Evolutionary conservation across 2,329 filamentous ascomycete species (phyloP), one percentile per base, ranked within the genome.

Genomic region (Tolypocladium sp.): DNA sequence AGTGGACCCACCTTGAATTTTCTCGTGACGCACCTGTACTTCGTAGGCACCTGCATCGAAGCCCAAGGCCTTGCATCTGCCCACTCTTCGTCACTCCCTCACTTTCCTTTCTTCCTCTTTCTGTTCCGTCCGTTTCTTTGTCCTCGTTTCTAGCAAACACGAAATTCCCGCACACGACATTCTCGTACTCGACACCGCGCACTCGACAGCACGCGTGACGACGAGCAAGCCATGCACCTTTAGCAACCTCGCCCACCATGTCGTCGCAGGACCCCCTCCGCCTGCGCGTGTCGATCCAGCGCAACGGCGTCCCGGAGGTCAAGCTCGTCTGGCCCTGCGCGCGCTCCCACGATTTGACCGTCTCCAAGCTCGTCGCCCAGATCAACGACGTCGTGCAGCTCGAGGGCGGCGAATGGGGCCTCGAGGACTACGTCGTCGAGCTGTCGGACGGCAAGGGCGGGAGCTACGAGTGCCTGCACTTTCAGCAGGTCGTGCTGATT

Each of bases 361-460:
- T 96, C 61, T 82, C 89, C 37, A 85, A 88, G 64, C 82, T 97
- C 2, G 79, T 97, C 42, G 85, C 89, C 63, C 83, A 91, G 61
- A 79, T 97, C 64, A 92, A 95, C 73, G 84, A 90, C 51, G 81
- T 89, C 20, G 77, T 97, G 2, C 92, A 92, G 0, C 83, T 97
- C 0, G 92, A 96, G 75, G 86, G 87, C 59, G 80, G 81, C 46
- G 80, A 91, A 61, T 96, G 91, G 91, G 91, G 91, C 0, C 75
- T 96, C 4, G 92, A 97, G 68, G 91, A 97, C 70, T 97, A 97
- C 72, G 83, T 83, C 10, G 90, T 96, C 37, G 90, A 95, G 72
- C 80, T 96, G 4, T 73, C 73, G 25, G 79, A 81, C 58, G 66
- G 68, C 35, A 73, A 76, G 42, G 81, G 81, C n/a, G 77, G 74